phyloP scores from a whole-genome alignment of 495 filamentous ascomycete species.

The Cercophora scortea region DNA sequence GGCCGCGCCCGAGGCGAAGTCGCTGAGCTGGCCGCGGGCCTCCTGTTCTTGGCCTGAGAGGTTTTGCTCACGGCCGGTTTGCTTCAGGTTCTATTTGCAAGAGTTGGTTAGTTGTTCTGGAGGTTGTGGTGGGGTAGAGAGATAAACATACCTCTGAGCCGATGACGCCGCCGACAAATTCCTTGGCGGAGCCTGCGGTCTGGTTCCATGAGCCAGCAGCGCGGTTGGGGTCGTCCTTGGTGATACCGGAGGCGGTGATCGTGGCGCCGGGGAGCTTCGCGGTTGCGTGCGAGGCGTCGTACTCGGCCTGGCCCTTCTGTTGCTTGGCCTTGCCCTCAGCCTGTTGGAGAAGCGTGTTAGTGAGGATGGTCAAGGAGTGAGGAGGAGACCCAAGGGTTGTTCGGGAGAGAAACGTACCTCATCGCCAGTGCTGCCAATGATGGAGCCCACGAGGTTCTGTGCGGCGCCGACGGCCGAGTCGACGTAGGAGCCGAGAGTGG shows the following conservation, averaged over 20 bases:
- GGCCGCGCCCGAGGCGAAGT: conserved; percentile 60
- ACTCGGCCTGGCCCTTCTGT: conserved; percentile 51
- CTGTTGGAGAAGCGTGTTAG: conserved; percentile 5
- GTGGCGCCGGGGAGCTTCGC: conserved; percentile 62
- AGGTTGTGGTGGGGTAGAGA: not conserved
- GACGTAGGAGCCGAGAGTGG: conserved; percentile 72
- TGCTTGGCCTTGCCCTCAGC: conserved; percentile 50
- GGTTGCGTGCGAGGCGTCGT: conserved; percentile 64
- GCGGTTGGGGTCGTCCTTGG: conserved; percentile 67
- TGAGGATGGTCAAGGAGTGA: not conserved
- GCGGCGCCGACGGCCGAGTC: conserved; percentile 68
- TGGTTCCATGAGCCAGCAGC: conserved; percentile 73
- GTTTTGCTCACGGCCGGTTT: conserved; percentile 70
- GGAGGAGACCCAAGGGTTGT: not conserved
- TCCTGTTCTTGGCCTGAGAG: conserved; percentile 71
- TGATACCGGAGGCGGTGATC: conserved; percentile 61
- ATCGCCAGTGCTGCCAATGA: conserved; percentile 67
- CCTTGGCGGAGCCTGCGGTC: conserved; percentile 78
- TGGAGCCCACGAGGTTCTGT: conserved; percentile 60
- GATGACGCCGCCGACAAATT: conserved; percentile 64
- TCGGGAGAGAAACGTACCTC: conserved; percentile 25
- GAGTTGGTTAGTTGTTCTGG: not conserved
- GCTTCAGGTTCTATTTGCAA: conserved; percentile 48
- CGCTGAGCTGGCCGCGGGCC: conserved; percentile 74
- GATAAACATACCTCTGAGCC: conserved; percentile 54